A percentile compares a stretch with the other conserved stretches of the same genome.
Evolutionary conservation across 352 stramenopile species (phyloP).

Genomic region (Salisapilia sapeloensis): DNA sequence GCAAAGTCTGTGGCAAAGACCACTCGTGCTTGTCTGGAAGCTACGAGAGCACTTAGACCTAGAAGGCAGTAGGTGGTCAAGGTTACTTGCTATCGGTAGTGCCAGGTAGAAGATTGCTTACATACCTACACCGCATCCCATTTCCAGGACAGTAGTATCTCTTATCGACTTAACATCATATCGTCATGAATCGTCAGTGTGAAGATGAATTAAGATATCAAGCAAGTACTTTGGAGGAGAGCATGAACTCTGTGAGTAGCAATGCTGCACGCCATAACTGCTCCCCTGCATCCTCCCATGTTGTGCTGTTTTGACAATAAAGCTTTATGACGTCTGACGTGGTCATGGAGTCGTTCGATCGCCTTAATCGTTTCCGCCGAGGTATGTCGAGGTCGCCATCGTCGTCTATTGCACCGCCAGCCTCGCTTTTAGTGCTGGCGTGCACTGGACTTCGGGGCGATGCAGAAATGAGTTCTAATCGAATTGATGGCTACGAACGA

Average conservation of each 20-base stretch:
- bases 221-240: conserved; percentile 6
- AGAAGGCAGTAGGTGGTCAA: conserved; percentile 1
- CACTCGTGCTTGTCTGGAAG: conserved; percentile 10
- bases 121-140: conserved; percentile 35
- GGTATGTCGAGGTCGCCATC: conserved; percentile 12
- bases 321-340: conserved; percentile 2
- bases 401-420: too few species aligned
- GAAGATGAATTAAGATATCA: conserved; percentile 1
- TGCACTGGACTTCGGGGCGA: too few species aligned
- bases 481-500: too few species aligned
- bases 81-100: not conserved
- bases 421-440: too few species aligned
- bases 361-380: conserved; percentile 4
- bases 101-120: not conserved
- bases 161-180: conserved; percentile 10
- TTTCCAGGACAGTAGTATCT: conserved; percentile 19
- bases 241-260: conserved; percentile 30
- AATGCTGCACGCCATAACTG: conserved; percentile 40
- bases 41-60: conserved; percentile 28
- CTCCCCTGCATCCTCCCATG: conserved; percentile 16
- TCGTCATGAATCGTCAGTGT: conserved; percentile 4
- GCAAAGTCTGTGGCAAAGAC: conserved; percentile 35
- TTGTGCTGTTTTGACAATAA: conserved; percentile 8
- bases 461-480: too few species aligned
- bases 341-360: not conserved